phyloP scores from a whole-genome alignment of 495 filamentous ascomycete species.

The Lasiosphaeria miniovina region DNA sequence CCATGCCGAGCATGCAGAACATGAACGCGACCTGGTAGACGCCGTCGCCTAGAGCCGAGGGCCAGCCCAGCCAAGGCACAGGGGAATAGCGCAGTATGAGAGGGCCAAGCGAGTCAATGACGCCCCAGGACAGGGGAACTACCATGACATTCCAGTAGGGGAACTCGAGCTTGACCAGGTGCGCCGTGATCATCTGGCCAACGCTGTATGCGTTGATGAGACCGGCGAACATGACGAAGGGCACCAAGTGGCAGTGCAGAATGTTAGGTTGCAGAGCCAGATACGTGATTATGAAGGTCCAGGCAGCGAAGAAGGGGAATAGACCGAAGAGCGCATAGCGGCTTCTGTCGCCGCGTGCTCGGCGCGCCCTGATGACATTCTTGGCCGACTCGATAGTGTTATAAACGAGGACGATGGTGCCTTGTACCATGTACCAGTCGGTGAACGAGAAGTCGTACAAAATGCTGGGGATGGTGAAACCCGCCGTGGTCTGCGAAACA shows the following conservation, averaged over 20 bases:
- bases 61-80: conserved; percentile 64
- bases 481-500: conserved; percentile 53
- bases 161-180: conserved; percentile 79
- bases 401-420: conserved; percentile 73
- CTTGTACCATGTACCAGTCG: conserved; percentile 93
- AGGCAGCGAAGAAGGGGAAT: conserved; percentile 70
- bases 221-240: conserved; percentile 83
- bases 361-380: conserved; percentile 80
- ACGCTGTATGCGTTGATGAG: conserved; percentile 91
- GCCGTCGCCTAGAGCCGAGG: conserved; percentile 67
- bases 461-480: conserved; percentile 59
- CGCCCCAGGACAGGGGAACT: conserved; percentile 63
- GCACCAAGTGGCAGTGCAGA: conserved; percentile 74
- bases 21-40: conserved; percentile 82
- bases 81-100: conserved; percentile 54
- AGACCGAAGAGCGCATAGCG: conserved; percentile 75
- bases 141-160: conserved; percentile 83
- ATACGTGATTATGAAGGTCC: conserved; percentile 72
- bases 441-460: conserved; percentile 80
- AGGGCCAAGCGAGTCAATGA: conserved; percentile 75
- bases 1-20: conserved; percentile 76
- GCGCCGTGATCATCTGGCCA: conserved; percentile 90
- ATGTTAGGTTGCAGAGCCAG: conserved; percentile 81
- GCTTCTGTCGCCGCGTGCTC: conserved; percentile 65
- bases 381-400: conserved; percentile 72